Conservation (phyloP, 2,329 filamentous ascomycete species). For the Cordyceps farinosa region DNA sequence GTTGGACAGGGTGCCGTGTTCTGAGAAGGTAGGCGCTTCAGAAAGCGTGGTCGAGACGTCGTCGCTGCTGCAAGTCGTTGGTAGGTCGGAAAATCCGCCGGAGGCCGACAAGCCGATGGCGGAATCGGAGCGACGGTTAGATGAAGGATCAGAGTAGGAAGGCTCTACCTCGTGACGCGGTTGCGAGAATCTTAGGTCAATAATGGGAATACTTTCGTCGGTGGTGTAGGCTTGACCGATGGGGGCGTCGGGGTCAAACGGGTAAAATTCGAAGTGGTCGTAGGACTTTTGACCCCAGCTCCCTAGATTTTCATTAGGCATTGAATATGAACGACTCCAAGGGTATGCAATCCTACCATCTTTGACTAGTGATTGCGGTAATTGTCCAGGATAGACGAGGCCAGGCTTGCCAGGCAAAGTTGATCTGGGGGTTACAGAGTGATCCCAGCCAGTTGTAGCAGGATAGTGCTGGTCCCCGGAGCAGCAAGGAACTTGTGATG, state of each 20-base stretch:
- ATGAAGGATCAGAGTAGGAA: conserved; percentile 48
- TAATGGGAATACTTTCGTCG: conserved; percentile 60
- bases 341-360: conserved; percentile 4
- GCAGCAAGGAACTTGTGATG: not conserved
- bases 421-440: conserved; percentile 8
- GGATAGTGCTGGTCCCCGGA: not conserved
- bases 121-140: conserved; percentile 65
- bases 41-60: conserved; percentile 65
- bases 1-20: conserved; percentile 65
- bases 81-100: conserved; percentile 62
- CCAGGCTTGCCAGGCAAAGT: conserved; percentile 1
- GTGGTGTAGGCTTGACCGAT: conserved; percentile 61
- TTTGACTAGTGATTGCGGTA: conserved; percentile 10
- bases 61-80: conserved; percentile 54
- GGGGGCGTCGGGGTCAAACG: conserved; percentile 53
- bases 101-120: conserved; percentile 70
- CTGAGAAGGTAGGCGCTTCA: conserved; percentile 65
- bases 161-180: conserved; percentile 47
- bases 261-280: conserved; percentile 53
- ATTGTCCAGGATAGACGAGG: conserved; percentile 7
- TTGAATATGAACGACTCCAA: not conserved
- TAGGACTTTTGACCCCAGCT: conserved; percentile 53
- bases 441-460: not conserved
- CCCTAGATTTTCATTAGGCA: conserved; percentile 21
- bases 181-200: conserved; percentile 54